Evolutionary conservation across 129 eudicot genomes (phyloP), one percentile per base, ranked within the genome.

Genomic region (Lactuca sativa): DNA sequence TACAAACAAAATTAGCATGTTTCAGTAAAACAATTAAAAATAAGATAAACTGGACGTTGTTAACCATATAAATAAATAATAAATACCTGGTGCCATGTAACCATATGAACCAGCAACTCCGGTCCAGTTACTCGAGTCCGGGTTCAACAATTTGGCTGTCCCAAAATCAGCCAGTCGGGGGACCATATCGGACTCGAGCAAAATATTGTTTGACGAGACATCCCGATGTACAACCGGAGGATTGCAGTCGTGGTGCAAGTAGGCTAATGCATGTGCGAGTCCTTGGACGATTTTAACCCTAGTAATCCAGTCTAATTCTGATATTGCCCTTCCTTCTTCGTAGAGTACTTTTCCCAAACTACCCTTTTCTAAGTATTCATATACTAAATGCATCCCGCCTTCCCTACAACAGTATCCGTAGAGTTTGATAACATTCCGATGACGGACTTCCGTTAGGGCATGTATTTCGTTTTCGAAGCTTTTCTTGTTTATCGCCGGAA

Each of bases 81-180:
- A 53, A 47, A 65, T 83, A 91, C 97, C 96, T 79, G 97, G 97
- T 56, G 97, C 97, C 92, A 91, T 91, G 61, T 91, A 91, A 38
- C 96, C 96, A 37, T 91, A 91, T 32, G 97, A 85, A 13, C 97
- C 97, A 7, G 90, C 97, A 7, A 79, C 84, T 36, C 79, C 63
- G 12, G 95, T 87, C 96, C 96, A 88, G 64, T 76, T 86, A 25
- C 90, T 69, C 15, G 90, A 71, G 73, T 88, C 88, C 7, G 82
- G 59, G 76, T 70, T 84, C 80, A 91, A 82, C 13, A 85, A 18
- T 63, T 72, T 88, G 16, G 95, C 90, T 2, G 92, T 91, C 67
- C 97, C 97, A 25, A 91, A 91, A 72, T 91, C 97, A 36, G 97
- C 82, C 59, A 88, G 84, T n/a, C 86, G 74, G 0, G 97, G 95